phyloP scores from a whole-genome alignment of 2,329 filamentous ascomycete species.

The Aspergillus japonicus region DNA sequence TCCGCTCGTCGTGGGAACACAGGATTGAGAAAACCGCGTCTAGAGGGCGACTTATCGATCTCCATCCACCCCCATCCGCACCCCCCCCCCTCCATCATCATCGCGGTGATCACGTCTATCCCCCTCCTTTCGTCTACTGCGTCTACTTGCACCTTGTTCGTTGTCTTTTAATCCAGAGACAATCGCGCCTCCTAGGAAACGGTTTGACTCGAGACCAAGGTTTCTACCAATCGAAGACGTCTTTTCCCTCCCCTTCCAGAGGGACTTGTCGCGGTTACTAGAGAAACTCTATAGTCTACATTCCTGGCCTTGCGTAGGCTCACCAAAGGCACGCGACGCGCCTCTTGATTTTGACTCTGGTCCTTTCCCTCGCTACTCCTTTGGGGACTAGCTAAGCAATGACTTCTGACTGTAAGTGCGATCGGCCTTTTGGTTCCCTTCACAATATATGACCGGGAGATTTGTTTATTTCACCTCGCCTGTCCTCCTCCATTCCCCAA shows the following conservation, averaged over 20 bases:
- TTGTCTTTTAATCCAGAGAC: conserved; percentile 21
- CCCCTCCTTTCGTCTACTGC: conserved; percentile 1
- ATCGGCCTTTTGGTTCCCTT: conserved; percentile 26
- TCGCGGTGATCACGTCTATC: conserved; percentile 11
- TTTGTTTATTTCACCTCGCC: conserved; percentile 44
- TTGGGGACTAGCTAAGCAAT: conserved; percentile 31
- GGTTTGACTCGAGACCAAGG: background rate
- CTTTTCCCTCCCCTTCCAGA: background rate
- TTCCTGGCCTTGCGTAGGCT: conserved; percentile 42
- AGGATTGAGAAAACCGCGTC: conserved; percentile 16
- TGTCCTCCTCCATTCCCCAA: conserved; percentile 34
- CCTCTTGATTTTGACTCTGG: conserved; percentile 20
- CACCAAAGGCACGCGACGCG: conserved; percentile 40
- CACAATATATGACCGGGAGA: conserved; percentile 30
- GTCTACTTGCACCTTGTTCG: conserved; percentile 6
- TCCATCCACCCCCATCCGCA: background rate
- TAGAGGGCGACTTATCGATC: conserved; percentile 19
- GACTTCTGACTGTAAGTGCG: conserved; percentile 40
- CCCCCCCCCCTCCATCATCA: conserved; percentile 8
- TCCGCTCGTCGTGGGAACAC: conserved; percentile 6
- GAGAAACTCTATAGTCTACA: conserved; percentile 39
- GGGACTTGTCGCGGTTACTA: conserved; percentile 32
- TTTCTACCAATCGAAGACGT: conserved; percentile 8
- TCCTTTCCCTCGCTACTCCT: conserved; percentile 15
- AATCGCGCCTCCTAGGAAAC: conserved; percentile 23